These are phyloP conservation scores for Fusarium sp. DNA, from an alignment of 2,329 filamentous ascomycete genomes.

Conservation along the genomic window DNA sequence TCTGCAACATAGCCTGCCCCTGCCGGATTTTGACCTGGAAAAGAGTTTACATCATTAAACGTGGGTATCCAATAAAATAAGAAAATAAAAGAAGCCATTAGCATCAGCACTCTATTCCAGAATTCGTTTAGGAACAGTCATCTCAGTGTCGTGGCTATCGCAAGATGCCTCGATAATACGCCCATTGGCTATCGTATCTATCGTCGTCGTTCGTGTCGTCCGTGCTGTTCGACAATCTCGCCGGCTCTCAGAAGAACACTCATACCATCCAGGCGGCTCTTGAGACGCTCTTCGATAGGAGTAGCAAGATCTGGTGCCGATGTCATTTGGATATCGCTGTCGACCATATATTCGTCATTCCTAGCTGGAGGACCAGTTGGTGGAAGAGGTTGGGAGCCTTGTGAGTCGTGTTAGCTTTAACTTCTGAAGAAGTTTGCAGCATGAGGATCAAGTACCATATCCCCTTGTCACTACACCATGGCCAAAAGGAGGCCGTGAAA, in stretches of 20 bases:
- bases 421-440: slow-evolving; percentile 28
- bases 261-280: slow-evolving; percentile 66
- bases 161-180: background rate
- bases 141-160: background rate
- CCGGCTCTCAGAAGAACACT: slow-evolving; percentile 70
- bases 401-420: slow-evolving; percentile 50
- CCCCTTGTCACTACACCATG: slow-evolving; percentile 49
- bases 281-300: slow-evolving; percentile 37
- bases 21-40: slow-evolving; percentile 9
- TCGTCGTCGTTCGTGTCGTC: slow-evolving; percentile 40
- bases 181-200: background rate
- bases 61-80: slow-evolving; percentile 42
- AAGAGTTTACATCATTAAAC: slow-evolving; percentile 32
- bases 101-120: background rate
- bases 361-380: slow-evolving; percentile 52
- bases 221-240: slow-evolving; percentile 67
- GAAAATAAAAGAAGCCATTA: slow-evolving; percentile 25
- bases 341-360: slow-evolving; percentile 46
- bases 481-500: slow-evolving; percentile 38
- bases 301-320: slow-evolving; percentile 41
- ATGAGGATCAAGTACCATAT: slow-evolving; percentile 53
- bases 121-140: background rate
- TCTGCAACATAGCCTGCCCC: slow-evolving; percentile 11
- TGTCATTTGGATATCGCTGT: slow-evolving; percentile 53
- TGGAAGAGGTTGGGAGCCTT: slow-evolving; percentile 54